A percentile compares a stretch with the other conserved stretches of the same genome.
phyloP scores from a whole-genome alignment of 2,329 filamentous ascomycete species.

The Ramularia endophylla region DNA sequence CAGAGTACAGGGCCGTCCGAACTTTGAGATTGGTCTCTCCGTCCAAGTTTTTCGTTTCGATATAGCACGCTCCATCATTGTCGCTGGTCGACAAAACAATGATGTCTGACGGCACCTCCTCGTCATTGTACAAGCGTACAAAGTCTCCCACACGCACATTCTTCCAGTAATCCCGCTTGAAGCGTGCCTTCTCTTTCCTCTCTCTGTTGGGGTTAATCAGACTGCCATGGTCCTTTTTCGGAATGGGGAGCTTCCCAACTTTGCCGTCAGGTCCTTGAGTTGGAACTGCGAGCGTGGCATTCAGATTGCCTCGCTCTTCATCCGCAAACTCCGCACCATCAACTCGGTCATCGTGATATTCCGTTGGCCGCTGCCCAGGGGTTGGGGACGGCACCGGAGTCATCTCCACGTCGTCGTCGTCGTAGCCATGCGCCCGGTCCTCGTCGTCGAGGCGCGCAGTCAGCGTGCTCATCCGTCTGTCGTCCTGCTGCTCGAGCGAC shows the following conservation, averaged over 20 bases:
- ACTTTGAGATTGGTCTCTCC: conserved; percentile 98
- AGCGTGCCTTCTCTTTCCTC: conserved; percentile 65
- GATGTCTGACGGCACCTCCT: conserved; percentile 89
- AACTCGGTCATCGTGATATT: conserved; percentile 11
- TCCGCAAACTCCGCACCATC: conserved; percentile 5
- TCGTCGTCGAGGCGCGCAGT: conserved; percentile 40
- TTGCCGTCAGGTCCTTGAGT: conserved; percentile 17
- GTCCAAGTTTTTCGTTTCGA: conserved; percentile 97
- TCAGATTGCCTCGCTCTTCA: conserved; percentile 15
- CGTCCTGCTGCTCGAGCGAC: conserved; percentile 39
- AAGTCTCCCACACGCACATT: conserved; percentile 93
- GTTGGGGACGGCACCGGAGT: conserved; percentile 84
- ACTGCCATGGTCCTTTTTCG: conserved; percentile 55
- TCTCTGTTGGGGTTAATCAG: conserved; percentile 67
- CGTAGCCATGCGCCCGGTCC: conserved; percentile 34
- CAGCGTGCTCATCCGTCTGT: conserved; percentile 43
- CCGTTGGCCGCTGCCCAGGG: conserved; percentile 45
- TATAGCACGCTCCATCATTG: conserved; percentile 87
- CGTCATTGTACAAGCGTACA: conserved; percentile 91
- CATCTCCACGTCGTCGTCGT: conserved; percentile 78
- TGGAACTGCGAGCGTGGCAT: conserved; percentile 27
- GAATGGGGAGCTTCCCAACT: conserved; percentile 23
- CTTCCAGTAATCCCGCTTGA: conserved; percentile 94
- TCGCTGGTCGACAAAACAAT: conserved; percentile 92
- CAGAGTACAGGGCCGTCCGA: conserved; percentile 81